Base-by-base conservation (phyloP, 1,139 yeast species). In the Blastobotrys illinoisensis region DNA sequence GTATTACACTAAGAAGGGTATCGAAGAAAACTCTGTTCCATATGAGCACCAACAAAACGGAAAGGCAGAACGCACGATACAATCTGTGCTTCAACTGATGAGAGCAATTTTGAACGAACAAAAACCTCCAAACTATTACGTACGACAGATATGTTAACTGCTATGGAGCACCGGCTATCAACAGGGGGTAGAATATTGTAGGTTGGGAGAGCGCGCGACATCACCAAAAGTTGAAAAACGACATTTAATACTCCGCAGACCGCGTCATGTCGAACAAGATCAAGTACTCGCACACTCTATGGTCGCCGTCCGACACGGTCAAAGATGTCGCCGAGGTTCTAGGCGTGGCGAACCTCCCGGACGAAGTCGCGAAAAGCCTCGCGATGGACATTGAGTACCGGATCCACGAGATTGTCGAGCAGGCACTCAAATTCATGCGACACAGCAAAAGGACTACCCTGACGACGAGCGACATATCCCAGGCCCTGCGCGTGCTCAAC, bases 311-410 rank as follows among this genome's bases (percentile, higher is more conserved):
- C 59, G 99, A 95, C 68, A 95, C 99, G 0, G 97, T 95, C 19
- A 86, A 86, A 66, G 99, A 95, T 74, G 97, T 89, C 16, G 97
- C 98, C 0, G 99, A 93, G 66, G 81, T 90, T 2, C 76, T 93
- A 19, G 99, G 99, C 1, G 79, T 93, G 46, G 70, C 77, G 7
- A 85, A 79, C 58, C 74, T 93, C 48, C 88, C 90, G 20, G 98
- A 93, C 58, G 99, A 95, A 59, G 96, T 95, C 1, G 88, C 97
- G 52, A 88, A 89, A 66, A 89, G 95, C 60, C 75, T 95, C 58
- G 99, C 99, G 5, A 93, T 95, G 99, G 99, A 95, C 70, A 96
- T 93, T 28, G 99, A 95, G 73, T 95, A 95, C 69, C 80, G 99
- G 61, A 89, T 95, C 60, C 95, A 93, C 69, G 99, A 95, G 72